Evolutionary conservation across 257 asterid species (phyloP), one percentile per base, ranked within the genome.

Genomic region (Petunia axillaris): DNA sequence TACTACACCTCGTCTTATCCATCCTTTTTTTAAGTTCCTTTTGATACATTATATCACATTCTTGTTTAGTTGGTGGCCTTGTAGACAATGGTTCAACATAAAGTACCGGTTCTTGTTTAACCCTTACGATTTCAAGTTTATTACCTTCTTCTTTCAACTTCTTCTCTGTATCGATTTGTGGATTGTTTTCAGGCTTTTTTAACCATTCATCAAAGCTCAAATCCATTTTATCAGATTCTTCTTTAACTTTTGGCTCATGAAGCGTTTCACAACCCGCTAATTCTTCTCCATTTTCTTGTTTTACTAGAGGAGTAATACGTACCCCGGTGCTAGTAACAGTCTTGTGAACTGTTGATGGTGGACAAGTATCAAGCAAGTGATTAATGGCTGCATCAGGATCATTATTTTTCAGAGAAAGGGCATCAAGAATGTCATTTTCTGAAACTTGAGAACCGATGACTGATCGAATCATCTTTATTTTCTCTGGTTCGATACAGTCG

Each of bases 251-350:
- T 64, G 15, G 3, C 16, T 6, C 48, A 4, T 63, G 66, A 59
- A 48, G 15, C 41, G 3, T 25, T 6, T 13, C 78, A 52, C 36
- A 11, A 15, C 53, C 80, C 36, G 65, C 44, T 14, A 38, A 68
- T 44, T 59, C 58, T 58, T 81, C 54, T 6, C 57, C 65, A 36
- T 66, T 80, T 65, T 71, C 82, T 76, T 40, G 63, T 16, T 78
- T 78, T 40, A 80, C 13, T 80, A 75, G 91, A 50, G 83, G 57
- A 6, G 91, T 86, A 78, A 93, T 83, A 76, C 96, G 86, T 0
- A 87, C 53, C 6, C 98, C 98, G 0, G 88, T 89, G 71, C 92
- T 81, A 11, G 93, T 93, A 53, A 81, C 79, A 15, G 91, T 92
- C 82, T 84, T 90, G 4, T 79, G 81, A 80, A 88, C 87, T 0